phyloP scores from a whole-genome alignment of 2,329 filamentous ascomycete genomes.

The Sclerotinia nivalis region DNA sequence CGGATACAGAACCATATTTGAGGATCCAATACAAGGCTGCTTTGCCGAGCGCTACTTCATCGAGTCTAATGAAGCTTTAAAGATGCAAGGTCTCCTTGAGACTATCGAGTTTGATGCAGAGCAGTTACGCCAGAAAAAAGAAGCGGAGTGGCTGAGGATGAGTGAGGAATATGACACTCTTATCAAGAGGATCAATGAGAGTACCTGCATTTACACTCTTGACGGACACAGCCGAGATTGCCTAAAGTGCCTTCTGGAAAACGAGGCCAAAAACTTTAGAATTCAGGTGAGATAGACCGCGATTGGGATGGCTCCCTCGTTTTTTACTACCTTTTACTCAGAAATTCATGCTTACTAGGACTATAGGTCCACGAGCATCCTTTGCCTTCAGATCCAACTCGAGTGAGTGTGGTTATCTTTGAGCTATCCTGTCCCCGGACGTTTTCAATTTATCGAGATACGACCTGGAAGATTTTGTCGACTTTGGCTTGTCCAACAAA shows the following conservation, averaged over 20 bases:
- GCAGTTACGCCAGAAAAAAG: conserved; percentile 41
- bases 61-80: conserved; percentile 39
- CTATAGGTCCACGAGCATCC: conserved; percentile 50
- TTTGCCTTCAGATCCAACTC: conserved; percentile 44
- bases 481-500: background rate
- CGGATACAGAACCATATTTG: conserved; percentile 49
- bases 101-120: conserved; percentile 44
- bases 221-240: conserved; percentile 46
- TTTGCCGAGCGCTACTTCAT: conserved; percentile 31
- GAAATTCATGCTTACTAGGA: background rate
- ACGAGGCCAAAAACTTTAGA: conserved; percentile 43
- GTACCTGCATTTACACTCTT: conserved; percentile 41
- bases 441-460: conserved; percentile 53
- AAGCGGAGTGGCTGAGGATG: conserved; percentile 43
- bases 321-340: background rate
- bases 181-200: conserved; percentile 40
- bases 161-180: conserved; percentile 44
- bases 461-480: conserved; percentile 51
- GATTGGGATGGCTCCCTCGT: too few relatives aligned
- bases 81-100: background rate
- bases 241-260: conserved; percentile 47
- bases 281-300: conserved; percentile 40
- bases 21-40: conserved; percentile 45
- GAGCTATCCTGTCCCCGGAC: conserved; percentile 50
- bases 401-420: conserved; percentile 51